A percentile compares a stretch with the other conserved stretches of the same genome.
Conservation (phyloP, 345 rosid species). For the Salix viminalis region DNA sequence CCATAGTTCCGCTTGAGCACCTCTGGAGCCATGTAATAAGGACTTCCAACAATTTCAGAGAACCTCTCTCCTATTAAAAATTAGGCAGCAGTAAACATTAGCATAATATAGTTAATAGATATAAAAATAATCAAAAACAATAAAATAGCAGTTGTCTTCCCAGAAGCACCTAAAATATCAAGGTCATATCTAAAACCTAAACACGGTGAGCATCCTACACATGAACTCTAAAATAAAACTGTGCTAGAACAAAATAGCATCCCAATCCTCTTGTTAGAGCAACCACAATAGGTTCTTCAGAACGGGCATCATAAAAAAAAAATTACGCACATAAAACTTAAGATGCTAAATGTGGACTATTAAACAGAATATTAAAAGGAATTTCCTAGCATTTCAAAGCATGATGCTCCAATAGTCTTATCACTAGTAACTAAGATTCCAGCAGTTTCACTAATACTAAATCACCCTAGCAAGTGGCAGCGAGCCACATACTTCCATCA, state of each 20-base stretch:
- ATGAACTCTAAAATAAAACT: background rate
- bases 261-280: background rate
- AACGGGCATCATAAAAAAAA: background rate
- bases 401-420: background rate
- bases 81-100: constrained; percentile 10
- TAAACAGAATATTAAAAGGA: background rate
- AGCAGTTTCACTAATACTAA: background rate
- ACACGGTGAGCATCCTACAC: background rate
- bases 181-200: background rate
- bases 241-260: background rate
- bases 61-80: constrained; percentile 69
- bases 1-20: constrained; percentile 96
- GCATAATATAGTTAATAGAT: background rate
- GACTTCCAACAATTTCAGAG: constrained; percentile 99
- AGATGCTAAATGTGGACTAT: background rate
- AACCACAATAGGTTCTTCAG: background rate
- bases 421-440: background rate
- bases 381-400: background rate
- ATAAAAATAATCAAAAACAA: background rate
- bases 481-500: background rate
- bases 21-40: constrained; percentile 99
- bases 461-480: background rate
- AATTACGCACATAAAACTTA: background rate
- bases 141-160: background rate
- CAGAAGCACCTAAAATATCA: background rate